phyloP scores from a whole-genome alignment of 257 asterid genomes.

The Parsonsia alboflavescens region DNA sequence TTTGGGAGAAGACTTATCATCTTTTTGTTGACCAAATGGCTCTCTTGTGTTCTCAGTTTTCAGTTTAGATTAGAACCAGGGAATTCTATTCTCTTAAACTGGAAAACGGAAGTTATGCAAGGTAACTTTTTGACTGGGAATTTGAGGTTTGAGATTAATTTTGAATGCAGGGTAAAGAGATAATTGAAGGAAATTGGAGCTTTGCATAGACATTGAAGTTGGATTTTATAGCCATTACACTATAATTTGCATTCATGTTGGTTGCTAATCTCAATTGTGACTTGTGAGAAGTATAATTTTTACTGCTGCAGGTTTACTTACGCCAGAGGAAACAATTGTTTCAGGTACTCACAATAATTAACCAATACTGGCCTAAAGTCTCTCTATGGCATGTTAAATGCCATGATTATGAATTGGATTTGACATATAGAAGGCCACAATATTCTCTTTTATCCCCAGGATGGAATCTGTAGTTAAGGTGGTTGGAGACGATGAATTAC shows the following conservation, averaged over 20 bases:
- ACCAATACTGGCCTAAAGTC: background rate
- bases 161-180: background rate
- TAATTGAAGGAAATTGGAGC: background rate
- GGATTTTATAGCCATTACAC: background rate
- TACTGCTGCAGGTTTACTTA: background rate
- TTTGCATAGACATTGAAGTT: background rate
- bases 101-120: background rate
- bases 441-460: background rate
- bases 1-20: no score
- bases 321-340: background rate
- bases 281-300: background rate
- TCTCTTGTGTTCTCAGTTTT: no score
- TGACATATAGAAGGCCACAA: background rate
- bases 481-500: background rate
- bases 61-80: no score
- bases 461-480: background rate
- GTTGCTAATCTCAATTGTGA: slow-evolving; percentile 1
- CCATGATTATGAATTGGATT: background rate
- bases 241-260: background rate
- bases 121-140: background rate
- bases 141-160: background rate
- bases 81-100: background rate
- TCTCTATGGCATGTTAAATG: background rate
- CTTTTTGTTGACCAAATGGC: no score
- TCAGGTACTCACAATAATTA: background rate